Evolutionary conservation across 1,284 basidiomycete genomes (phyloP).

Genomic region (Kalmanozyma brasiliensis): DNA sequence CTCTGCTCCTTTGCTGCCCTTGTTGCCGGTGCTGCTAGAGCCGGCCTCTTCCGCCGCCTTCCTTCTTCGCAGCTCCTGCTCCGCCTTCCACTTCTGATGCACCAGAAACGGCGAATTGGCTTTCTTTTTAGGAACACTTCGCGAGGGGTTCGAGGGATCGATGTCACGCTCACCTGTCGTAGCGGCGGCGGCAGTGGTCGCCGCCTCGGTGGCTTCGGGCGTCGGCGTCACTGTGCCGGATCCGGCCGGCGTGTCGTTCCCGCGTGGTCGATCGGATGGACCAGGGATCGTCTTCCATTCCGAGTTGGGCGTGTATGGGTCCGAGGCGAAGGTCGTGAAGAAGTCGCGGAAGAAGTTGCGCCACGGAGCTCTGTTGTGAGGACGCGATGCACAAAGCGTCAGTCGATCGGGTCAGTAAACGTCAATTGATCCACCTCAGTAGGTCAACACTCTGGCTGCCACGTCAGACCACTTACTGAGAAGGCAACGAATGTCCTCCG

Average conservation of each 20-base stretch:
- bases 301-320: conserved; percentile 40
- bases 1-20: neutral
- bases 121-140: conserved; percentile 61
- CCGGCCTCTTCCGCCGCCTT: conserved; percentile 31
- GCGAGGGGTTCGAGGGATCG: conserved; percentile 58
- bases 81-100: conserved; percentile 59
- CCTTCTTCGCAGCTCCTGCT: conserved; percentile 49
- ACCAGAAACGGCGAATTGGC: conserved; percentile 60
- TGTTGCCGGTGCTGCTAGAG: conserved; percentile 20
- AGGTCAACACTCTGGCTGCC: no score
- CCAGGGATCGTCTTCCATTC: conserved; percentile 41
- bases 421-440: no score
- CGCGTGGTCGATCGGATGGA: conserved; percentile 46
- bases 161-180: conserved; percentile 54
- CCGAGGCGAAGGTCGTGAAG: conserved; percentile 51
- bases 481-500: conserved; percentile 65
- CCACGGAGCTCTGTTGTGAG: conserved; percentile 55
- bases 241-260: conserved; percentile 41
- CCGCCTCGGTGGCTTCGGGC: conserved; percentile 23
- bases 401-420: no score
- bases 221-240: conserved; percentile 47
- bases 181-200: conserved; percentile 4
- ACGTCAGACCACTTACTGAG: conserved; percentile 49
- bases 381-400: conserved; percentile 1
- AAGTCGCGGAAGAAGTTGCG: conserved; percentile 64